Evolutionary conservation across 2,329 filamentous ascomycete species (phyloP), one percentile per base, ranked within the genome.

Genomic region (Juglanconis juglandina): DNA sequence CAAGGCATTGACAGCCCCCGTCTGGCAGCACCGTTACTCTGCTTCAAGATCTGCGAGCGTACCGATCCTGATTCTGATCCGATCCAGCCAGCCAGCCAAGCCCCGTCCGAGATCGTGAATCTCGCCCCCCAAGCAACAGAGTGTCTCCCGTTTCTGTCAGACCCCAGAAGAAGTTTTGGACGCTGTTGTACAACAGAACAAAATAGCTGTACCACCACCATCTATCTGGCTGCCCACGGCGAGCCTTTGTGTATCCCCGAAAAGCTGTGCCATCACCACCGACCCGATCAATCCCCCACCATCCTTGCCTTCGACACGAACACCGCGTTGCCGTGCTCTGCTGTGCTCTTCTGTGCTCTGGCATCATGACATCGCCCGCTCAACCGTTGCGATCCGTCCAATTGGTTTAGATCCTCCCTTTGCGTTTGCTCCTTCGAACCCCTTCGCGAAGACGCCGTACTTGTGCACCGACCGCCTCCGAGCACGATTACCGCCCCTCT

Each of bases 281-380:
- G 11, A 47, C 5, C 54, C 54, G 30, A 44, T 7, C 54, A 51
- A 6, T 30, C 33, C 42, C 30, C 30, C 50, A 14, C 32, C 55
- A 34, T 17, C 14, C 46, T 55, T 32, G 35, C 47, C 52, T 44
- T 48, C 17, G 32, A 30, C 50, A 52, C 46, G 4, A 17, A 13
- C 42, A 47, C 41, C 24, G 32, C 44, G 11, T 44, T 37, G 33
- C 37, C 32, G 48, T 51, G 61, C 61, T 44, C 51, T 54, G 35
- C 32, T 34, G 44, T 60, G 58, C 61, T 44, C 51, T 54, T 30
- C 32, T 34, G 44, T 60, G 58, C 54, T 53, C 54, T 55, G 58
- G 54, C 60, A 63, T 55, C 54, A 63, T 63, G 61, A 58, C 50
- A 61, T 46, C 51, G 54, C 35, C 33, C 58, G 41, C 54, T 44